These are phyloP conservation scores for Coniferiporia sulphurascens DNA, from an alignment of 1,284 basidiomycete genomes.

Conservation along the genomic window DNA sequence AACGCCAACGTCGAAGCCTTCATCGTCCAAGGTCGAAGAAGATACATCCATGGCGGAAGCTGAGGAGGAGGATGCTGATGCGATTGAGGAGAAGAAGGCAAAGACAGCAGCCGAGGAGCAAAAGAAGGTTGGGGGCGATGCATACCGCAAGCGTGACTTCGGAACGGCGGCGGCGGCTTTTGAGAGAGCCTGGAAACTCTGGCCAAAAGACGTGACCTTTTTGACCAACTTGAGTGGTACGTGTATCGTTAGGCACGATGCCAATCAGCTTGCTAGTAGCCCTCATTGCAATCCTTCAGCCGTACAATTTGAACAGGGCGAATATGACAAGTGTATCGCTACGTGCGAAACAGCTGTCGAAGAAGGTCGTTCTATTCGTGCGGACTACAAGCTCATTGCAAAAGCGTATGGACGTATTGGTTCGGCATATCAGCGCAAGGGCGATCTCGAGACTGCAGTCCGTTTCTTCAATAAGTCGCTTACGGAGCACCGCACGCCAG, in stretches of 20 bases:
- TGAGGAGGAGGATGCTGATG: conserved; percentile 47
- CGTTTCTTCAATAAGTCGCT: conserved; percentile 91
- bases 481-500: conserved; percentile 95
- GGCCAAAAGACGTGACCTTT: conserved; percentile 93
- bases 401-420: conserved; percentile 92
- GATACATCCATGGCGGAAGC: conserved; percentile 50
- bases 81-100: conserved; percentile 55
- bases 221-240: conserved; percentile 84
- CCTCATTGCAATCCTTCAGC: conserved; percentile 39
- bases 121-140: conserved; percentile 75
- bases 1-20: conserved; percentile 36
- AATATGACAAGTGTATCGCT: conserved; percentile 89
- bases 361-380: conserved; percentile 79
- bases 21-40: conserved; percentile 35
- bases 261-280: too few species aligned
- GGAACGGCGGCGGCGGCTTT: conserved; percentile 70
- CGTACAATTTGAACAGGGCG: conserved; percentile 89
- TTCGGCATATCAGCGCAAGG: conserved; percentile 79
- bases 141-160: conserved; percentile 85
- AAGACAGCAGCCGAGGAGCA: conserved; percentile 74
- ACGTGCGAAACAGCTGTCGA: conserved; percentile 93
- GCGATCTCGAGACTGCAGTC: conserved; percentile 75
- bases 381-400: conserved; percentile 77
- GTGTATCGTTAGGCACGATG: conserved; percentile 24
- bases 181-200: conserved; percentile 87